Conservation (phyloP, 2,329 filamentous ascomycete species). For the Ceratocystis diversiconidia region DNA sequence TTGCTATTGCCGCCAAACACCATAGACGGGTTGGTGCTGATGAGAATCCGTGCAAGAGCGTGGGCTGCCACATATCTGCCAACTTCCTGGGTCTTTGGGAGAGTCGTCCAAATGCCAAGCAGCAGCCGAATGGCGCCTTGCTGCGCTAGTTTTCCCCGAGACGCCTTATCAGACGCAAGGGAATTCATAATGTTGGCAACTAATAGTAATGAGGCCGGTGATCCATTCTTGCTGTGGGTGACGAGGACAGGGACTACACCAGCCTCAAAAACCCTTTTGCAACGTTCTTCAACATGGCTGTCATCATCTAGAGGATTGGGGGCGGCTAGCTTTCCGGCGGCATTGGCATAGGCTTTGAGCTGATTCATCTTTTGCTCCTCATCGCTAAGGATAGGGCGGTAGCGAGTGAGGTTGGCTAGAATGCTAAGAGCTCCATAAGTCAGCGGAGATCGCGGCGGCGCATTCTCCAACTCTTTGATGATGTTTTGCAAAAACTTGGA, state of each 20-base stretch:
- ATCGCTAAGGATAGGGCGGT: constrained; percentile 62
- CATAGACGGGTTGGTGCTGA: constrained; percentile 70
- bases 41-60: constrained; percentile 70
- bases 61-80: constrained; percentile 53
- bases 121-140: constrained; percentile 86
- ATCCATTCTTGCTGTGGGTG: constrained; percentile 58
- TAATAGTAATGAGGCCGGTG: constrained; percentile 54
- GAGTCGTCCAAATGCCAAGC: constrained; percentile 52
- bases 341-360: constrained; percentile 86
- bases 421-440: constrained; percentile 81
- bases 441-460: constrained; percentile 50
- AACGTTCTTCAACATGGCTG: constrained; percentile 59
- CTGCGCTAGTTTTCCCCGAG: constrained; percentile 70
- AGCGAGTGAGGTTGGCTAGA: constrained; percentile 70
- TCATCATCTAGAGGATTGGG: constrained; percentile 62
- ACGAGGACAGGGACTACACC: constrained; percentile 66
- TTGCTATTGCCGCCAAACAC: constrained; percentile 70
- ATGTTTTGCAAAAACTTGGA: constrained; percentile 53
- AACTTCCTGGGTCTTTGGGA: constrained; percentile 37
- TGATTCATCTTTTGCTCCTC: constrained; percentile 87
- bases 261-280: constrained; percentile 63
- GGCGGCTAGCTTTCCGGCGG: constrained; percentile 50
- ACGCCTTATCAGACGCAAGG: constrained; percentile 56
- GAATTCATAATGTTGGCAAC: constrained; percentile 65
- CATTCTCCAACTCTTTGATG: constrained; percentile 45